Evolutionary conservation across 2,329 filamentous ascomycete species (phyloP).

Genomic region (Blastomyces parvus): DNA sequence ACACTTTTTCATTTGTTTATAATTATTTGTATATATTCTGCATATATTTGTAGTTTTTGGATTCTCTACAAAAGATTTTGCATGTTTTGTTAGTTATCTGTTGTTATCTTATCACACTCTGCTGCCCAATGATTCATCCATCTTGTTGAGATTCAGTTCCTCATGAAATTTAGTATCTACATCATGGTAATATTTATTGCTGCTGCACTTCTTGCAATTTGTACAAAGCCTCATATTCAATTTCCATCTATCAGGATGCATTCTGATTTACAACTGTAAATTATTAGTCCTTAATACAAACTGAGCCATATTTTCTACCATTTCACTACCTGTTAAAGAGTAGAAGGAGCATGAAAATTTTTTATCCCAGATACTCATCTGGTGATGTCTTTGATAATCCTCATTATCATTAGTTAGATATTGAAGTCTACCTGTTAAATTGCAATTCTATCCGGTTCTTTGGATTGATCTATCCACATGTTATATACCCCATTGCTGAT

Average conservation of each 20-base stretch:
- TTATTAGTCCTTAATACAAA: background rate
- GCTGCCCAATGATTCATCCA: background rate
- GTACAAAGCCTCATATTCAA: background rate
- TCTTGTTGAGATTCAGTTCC: background rate
- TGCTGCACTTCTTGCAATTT: background rate
- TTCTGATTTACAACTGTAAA: background rate
- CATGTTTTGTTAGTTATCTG: slow-evolving; percentile 4
- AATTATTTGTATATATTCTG: background rate
- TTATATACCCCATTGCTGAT: background rate
- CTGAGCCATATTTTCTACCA: background rate
- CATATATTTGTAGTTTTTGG: slow-evolving; percentile 2
- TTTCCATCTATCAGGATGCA: background rate
- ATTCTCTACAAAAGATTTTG: background rate
- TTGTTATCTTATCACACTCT: too few relatives aligned
- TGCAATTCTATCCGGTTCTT: background rate
- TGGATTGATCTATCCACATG: background rate
- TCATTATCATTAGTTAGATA: background rate
- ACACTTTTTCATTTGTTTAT: background rate
- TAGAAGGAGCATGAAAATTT: background rate
- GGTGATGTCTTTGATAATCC: background rate
- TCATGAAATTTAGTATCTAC: background rate
- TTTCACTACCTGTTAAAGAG: background rate
- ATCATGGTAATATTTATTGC: background rate
- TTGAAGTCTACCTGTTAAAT: background rate
- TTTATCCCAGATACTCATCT: background rate